Base-by-base conservation (phyloP, 805 yeast genomes). In the Wickerhamomyces pijperi region DNA sequence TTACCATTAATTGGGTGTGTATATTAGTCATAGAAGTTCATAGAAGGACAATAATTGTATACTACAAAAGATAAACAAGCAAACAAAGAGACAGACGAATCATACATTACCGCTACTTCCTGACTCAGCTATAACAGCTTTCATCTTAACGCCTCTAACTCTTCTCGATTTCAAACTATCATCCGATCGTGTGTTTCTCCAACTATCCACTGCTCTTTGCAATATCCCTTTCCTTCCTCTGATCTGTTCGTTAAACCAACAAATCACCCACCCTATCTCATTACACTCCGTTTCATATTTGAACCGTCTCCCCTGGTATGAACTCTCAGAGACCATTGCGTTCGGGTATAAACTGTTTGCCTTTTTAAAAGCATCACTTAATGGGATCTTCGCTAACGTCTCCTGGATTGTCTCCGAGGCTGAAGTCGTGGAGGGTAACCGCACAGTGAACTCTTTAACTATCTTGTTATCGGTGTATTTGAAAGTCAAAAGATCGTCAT, bases 151-250 rank as follows among this genome's bases (percentile, higher is more conserved):
- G n/a, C 23, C 16, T 39, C 68, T 51, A 11, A 68, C 71, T 32
- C 74, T 55, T 35, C 75, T 61, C 1, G 53, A 48, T 37, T 72
- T 54, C 36, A 60, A 50, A 3, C 56, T 52, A 14, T 59, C 58
- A 39, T 69, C 70, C 9, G 55, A 49, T 44, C 69, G 57, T 5
- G 72, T 62, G 49, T 70, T 70, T 45, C 76, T 58, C 72, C 72
- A 70, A 7, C 65, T 56, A 42, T 70, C 76, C 14, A 70, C 76
- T 1, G 76, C 75, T 23, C 75, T 56, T 46, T 70, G 76, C 14
- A 68, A 60, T 13, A 71, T 50, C 1, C 76, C 76, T 21, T 72
- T 57, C 21, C 64, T 63, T 35, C 53, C 53, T 19, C 65, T 58
- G 14, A 71, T 53, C 18, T 57, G 56, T 0, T 71, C 67, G 44